A percentile compares a stretch with the other conserved stretches of the same genome.
These are phyloP conservation scores for Neobulgaria alba DNA, from an alignment of 2,329 filamentous ascomycete genomes.

Conservation along the genomic window DNA sequence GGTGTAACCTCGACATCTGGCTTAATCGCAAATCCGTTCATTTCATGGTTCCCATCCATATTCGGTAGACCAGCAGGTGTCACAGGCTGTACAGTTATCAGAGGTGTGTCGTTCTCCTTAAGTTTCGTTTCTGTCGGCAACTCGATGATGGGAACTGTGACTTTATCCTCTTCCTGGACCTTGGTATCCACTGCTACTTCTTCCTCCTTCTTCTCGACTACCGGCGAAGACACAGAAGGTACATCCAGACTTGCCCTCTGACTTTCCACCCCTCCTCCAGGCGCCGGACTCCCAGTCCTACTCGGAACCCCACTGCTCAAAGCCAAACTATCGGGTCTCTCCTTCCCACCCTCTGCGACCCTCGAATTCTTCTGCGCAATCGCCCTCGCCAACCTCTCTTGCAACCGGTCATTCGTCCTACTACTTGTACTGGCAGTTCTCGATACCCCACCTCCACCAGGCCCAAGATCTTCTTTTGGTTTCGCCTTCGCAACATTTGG, in stretches of 20 bases:
- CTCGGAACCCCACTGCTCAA: slow-evolving; percentile 40
- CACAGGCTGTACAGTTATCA: slow-evolving; percentile 9
- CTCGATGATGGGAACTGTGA: background rate
- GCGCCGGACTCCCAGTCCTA: slow-evolving; percentile 44
- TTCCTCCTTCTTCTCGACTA: slow-evolving; percentile 9
- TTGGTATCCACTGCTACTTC: slow-evolving; percentile 3
- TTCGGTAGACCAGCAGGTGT: slow-evolving; percentile 1
- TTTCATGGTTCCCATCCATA: background rate
- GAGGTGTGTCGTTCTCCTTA: background rate
- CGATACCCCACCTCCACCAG: too few relatives aligned
- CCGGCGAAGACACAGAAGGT: slow-evolving; percentile 21
- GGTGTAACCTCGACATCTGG: slow-evolving; percentile 14
- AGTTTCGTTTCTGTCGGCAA: background rate
- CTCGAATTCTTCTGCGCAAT: slow-evolving; percentile 63
- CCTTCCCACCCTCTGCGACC: slow-evolving; percentile 31
- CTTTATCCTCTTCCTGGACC: background rate
- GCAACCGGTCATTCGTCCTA: slow-evolving; percentile 69
- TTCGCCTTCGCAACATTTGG: slow-evolving; percentile 19
- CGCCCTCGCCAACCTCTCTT: slow-evolving; percentile 82
- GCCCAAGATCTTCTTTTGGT: too few relatives aligned
- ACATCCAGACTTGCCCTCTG: slow-evolving; percentile 37
- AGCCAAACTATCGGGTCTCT: slow-evolving; percentile 38
- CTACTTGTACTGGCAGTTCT: slow-evolving; percentile 55
- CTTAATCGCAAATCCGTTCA: slow-evolving; percentile 10
- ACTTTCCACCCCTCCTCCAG: slow-evolving; percentile 35